A percentile compares a stretch with the other conserved stretches of the same genome.
Conservation (phyloP, 805 yeast species). For the Myxozyma geophila region DNA sequence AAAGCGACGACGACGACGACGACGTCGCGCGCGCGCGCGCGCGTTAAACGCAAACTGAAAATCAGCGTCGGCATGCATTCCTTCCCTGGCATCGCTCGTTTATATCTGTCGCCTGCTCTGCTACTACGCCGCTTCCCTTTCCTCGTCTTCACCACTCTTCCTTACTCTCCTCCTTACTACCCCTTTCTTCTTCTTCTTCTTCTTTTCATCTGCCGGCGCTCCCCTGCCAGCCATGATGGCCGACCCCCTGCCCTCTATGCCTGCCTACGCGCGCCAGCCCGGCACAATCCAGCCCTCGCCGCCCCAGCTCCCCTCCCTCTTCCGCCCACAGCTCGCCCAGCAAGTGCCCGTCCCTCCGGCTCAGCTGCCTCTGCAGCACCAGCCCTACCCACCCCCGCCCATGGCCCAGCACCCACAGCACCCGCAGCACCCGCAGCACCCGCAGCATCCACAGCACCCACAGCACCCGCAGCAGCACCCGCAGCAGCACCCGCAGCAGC, state of each 20-base stretch:
- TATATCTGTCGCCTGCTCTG: conserved; percentile 1
- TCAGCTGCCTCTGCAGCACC: conserved; percentile 1
- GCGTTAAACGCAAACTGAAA: no score
- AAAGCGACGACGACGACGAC: no score
- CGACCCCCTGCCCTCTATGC: conserved; percentile 25
- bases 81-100: conserved; percentile 1
- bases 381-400: background rate
- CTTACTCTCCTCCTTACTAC: background rate
- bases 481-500: conserved; percentile 11
- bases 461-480: conserved; percentile 14
- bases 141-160: background rate
- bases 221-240: conserved; percentile 24
- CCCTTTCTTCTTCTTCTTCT: background rate
- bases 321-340: conserved; percentile 12
- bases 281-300: conserved; percentile 7
- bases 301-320: conserved; percentile 18
- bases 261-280: conserved; percentile 11
- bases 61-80: conserved; percentile 5
- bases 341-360: background rate
- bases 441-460: no score
- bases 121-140: background rate
- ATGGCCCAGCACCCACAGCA: conserved; percentile 1
- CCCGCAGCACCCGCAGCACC: background rate
- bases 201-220: conserved; percentile 2
- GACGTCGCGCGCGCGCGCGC: no score